Evolutionary conservation across 2,329 filamentous ascomycete species (phyloP).

Genomic region (Colletotrichum sp.): DNA sequence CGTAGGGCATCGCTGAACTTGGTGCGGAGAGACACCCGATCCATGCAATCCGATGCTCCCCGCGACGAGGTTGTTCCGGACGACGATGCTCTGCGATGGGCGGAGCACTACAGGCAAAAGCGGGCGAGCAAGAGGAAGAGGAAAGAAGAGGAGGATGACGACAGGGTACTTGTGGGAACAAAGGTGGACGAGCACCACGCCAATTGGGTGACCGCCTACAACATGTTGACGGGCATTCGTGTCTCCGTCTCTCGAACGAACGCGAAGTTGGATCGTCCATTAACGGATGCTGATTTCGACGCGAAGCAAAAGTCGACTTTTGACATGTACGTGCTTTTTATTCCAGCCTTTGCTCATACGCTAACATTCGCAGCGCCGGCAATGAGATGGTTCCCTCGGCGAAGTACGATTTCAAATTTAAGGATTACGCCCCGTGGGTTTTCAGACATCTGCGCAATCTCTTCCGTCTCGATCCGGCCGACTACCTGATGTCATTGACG

Average conservation of each 20-base stretch:
- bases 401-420: slow-evolving; percentile 99
- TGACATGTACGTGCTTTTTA: slow-evolving; percentile 88
- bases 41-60: slow-evolving; percentile 82
- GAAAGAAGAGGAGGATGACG: slow-evolving; percentile 88
- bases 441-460: slow-evolving; percentile 88
- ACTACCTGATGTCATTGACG: slow-evolving; percentile 97
- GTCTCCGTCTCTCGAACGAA: slow-evolving; percentile 97
- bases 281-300: slow-evolving; percentile 91
- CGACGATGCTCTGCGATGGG: slow-evolving; percentile 90
- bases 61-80: slow-evolving; percentile 85
- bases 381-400: slow-evolving; percentile 97
- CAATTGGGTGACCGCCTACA: slow-evolving; percentile 98
- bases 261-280: slow-evolving; percentile 89
- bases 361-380: slow-evolving; percentile 71
- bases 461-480: slow-evolving; percentile 92
- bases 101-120: slow-evolving; percentile 91
- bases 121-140: slow-evolving; percentile 84
- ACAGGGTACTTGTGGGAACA: slow-evolving; percentile 92
- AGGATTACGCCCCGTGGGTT: slow-evolving; percentile 99
- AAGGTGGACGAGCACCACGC: slow-evolving; percentile 98
- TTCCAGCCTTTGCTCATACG: background rate
- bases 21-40: slow-evolving; percentile 80
- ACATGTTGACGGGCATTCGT: slow-evolving; percentile 98
- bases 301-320: slow-evolving; percentile 98
- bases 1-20: slow-evolving; percentile 85